These are phyloP conservation scores for Petunia secreta DNA, from an alignment of 257 asterid species.

Conservation along the genomic window DNA sequence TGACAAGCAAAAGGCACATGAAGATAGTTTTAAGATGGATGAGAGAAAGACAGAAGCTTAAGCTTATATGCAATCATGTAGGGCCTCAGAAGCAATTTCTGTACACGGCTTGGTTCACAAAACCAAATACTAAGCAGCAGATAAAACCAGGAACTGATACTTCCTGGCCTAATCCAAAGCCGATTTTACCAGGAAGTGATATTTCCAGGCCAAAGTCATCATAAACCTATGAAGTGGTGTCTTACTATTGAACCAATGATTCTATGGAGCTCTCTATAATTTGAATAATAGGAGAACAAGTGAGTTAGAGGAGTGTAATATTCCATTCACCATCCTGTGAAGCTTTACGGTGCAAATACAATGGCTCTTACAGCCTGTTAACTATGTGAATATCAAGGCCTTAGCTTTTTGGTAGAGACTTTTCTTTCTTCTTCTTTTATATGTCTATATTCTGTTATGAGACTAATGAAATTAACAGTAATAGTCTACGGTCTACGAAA, in stretches of 20 bases:
- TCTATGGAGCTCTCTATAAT: background rate
- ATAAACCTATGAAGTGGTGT: conserved; percentile 14
- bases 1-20: conserved; percentile 81
- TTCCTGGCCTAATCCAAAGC: conserved; percentile 42
- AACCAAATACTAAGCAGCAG: conserved; percentile 51
- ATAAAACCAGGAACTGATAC: conserved; percentile 36
- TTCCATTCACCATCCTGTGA: background rate
- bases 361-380: background rate
- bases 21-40: conserved; percentile 84
- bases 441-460: background rate
- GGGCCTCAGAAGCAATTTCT: conserved; percentile 76
- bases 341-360: background rate
- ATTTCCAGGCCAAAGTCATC: conserved; percentile 51
- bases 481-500: background rate
- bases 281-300: background rate
- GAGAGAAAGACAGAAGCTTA: conserved; percentile 83
- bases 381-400: background rate
- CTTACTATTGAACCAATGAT: background rate
- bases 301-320: background rate
- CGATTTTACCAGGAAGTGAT: conserved; percentile 36
- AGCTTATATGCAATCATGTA: conserved; percentile 72
- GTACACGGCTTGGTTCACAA: conserved; percentile 83
- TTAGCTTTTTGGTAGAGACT: background rate
- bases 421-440: background rate
- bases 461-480: background rate